Base-by-base conservation (phyloP, 495 filamentous ascomycete species). In the Tuber aestivum region DNA sequence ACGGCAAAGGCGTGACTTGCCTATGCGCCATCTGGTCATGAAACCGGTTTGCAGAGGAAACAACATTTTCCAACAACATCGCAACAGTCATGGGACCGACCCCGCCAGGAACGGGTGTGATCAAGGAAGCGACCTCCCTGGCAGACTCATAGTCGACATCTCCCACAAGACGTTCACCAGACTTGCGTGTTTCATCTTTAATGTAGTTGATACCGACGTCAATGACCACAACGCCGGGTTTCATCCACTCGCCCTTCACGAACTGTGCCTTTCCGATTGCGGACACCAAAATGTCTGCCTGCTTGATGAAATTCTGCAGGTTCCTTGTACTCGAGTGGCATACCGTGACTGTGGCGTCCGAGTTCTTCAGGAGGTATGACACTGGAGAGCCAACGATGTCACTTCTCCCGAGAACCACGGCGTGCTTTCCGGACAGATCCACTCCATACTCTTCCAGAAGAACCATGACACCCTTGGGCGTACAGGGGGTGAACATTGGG, bases 81-180 rank as follows among this genome's bases (percentile, higher is more conserved):
- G 95, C 95, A 72, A 99, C 94, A 20, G 95, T 99, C 94, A 98
- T 98, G 50, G 95, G 95, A 5, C 95, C 95, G 75, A 98, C 95
- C 82, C 95, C 95, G 75, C 95, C 95, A 1, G 96, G 95, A 45
- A 99, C 95, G 3, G 95, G 95, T 1, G 96, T 99, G 81, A 99
- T 98, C 77, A 92, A 89, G n/a, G 94, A 97, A 35, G 94, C 95
- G 69, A 97, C 91, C 80, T 95, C 87, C 27, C 88, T 88, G 56
- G 94, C 94, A 72, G 92, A 91, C 70, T 95, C 93, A 80, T 91
- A 97, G 75, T 98, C 93, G 27, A 99, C 95, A 84, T 99, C 95
- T 50, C 95, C 95, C 23, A 97, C 95, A n/a, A 98, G 88, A 76
- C 94, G 89, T 83, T 94, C 88, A 4, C 95, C 96, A 27, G 94